phyloP scores from a whole-genome alignment of 208 protist species.

The Herpetomonas muscarum region DNA sequence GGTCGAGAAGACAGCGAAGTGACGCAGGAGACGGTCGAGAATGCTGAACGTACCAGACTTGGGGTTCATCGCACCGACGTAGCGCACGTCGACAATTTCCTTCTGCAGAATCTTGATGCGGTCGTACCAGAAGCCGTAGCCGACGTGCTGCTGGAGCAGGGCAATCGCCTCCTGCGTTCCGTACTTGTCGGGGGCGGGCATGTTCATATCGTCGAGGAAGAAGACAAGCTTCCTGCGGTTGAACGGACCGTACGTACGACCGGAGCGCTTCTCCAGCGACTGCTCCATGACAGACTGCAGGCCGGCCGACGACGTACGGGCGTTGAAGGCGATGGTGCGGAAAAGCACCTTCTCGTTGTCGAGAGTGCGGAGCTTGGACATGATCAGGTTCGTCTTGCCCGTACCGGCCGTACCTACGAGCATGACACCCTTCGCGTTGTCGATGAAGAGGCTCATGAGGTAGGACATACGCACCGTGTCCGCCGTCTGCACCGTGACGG shows the following conservation, averaged over 20 bases:
- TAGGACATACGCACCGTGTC: conserved; percentile 95
- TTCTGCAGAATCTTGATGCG: conserved; percentile 94
- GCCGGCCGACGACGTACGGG: conserved; percentile 85
- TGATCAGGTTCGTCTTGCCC: conserved; percentile 97
- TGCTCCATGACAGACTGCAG: conserved; percentile 96
- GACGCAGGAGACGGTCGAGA: conserved; percentile 94
- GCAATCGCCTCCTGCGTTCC: conserved; percentile 97
- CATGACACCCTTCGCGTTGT: conserved; percentile 94
- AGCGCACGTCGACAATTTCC: conserved; percentile 94
- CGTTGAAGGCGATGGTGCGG: conserved; percentile 96
- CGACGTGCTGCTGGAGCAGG: conserved; percentile 96
- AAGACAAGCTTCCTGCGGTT: conserved; percentile 97
- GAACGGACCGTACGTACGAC: conserved; percentile 93
- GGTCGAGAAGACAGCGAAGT: conserved; percentile 96
- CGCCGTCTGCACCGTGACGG: conserved; percentile 93
- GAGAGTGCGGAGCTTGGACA: conserved; percentile 92
- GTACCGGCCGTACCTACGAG: conserved; percentile 96
- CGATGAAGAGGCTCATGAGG: conserved; percentile 92
- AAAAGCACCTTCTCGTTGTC: conserved; percentile 92
- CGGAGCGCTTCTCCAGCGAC: conserved; percentile 96
- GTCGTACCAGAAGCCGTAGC: conserved; percentile 98
- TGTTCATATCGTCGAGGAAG: conserved; percentile 99
- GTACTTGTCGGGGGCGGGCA: conserved; percentile 98
- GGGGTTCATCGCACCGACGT: conserved; percentile 98
- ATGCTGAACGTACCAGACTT: conserved; percentile 98